These are phyloP conservation scores for Haplosporangium sp. DNA, from an alignment of 371 early-diverging fungal genomes.

Conservation along the genomic window DNA sequence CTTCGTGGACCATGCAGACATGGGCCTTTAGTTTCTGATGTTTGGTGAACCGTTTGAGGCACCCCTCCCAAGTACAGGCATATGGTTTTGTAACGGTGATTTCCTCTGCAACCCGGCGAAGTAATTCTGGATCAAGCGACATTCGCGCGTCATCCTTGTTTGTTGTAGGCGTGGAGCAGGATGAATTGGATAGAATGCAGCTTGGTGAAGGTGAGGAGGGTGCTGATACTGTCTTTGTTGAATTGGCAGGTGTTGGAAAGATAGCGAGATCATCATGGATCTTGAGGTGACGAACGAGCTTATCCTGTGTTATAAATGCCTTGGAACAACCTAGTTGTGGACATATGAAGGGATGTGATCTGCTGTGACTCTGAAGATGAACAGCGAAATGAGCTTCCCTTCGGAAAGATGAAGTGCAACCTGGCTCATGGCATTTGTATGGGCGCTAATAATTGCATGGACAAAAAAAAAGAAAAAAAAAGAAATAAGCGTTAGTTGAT, in stretches of 20 bases:
- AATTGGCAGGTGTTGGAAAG: constrained; percentile 49
- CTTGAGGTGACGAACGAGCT: constrained; percentile 68
- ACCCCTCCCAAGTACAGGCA: constrained; percentile 66
- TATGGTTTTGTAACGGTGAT: constrained; percentile 47
- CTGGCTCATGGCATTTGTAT: constrained; percentile 26
- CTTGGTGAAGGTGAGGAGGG: background rate
- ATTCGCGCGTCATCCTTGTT: background rate
- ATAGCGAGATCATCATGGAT: constrained; percentile 62
- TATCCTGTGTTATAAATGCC: constrained; percentile 63
- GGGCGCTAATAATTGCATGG: constrained; percentile 25
- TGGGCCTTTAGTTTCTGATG: constrained; percentile 67
- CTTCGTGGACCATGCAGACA: constrained; percentile 59
- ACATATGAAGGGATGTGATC: constrained; percentile 44
- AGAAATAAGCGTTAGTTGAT: background rate
- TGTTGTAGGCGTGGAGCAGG: too few relatives aligned
- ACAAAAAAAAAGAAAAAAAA: background rate
- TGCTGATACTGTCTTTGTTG: background rate
- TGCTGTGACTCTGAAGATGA: constrained; percentile 18
- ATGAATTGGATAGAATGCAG: too few relatives aligned
- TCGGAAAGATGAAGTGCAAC: constrained; percentile 26
- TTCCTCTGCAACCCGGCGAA: constrained; percentile 28
- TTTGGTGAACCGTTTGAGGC: constrained; percentile 65
- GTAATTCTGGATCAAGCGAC: constrained; percentile 15
- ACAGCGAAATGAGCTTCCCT: constrained; percentile 24
- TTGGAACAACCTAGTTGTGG: constrained; percentile 59